These are phyloP conservation scores for Lophiotrema nucula DNA, from an alignment of 495 filamentous ascomycete species.

Conservation along the genomic window DNA sequence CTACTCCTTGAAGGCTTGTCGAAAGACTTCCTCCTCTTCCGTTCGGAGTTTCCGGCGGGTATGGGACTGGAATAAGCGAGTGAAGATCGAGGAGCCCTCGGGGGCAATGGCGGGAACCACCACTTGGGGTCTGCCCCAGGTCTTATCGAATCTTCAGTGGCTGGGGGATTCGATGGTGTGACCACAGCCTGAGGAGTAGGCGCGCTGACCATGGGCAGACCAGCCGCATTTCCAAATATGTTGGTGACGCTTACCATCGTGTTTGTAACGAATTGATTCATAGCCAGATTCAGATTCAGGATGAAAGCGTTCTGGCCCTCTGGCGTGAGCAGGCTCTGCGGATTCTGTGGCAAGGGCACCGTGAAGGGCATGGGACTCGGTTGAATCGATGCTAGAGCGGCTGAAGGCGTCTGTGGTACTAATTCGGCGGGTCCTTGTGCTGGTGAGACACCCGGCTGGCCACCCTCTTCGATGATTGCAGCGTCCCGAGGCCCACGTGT, in stretches of 20 bases:
- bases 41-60: background rate
- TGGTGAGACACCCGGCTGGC: background rate
- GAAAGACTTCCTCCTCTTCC: slow-evolving; percentile 2
- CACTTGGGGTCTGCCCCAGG: slow-evolving; percentile 12
- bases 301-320: slow-evolving; percentile 7
- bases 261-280: background rate
- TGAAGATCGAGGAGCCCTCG: background rate
- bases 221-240: background rate
- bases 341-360: background rate
- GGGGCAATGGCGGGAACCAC: slow-evolving; percentile 14
- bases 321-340: background rate
- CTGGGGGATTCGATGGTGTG: background rate
- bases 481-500: no score
- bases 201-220: background rate
- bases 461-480: no score
- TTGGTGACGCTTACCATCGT: background rate
- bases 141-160: background rate
- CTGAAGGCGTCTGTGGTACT: background rate
- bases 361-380: background rate
- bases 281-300: background rate
- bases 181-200: background rate
- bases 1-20: no score
- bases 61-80: background rate
- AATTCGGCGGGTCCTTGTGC: background rate
- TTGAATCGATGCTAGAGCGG: background rate